These are phyloP conservation scores for Knufia fluminis DNA, from an alignment of 2,329 filamentous ascomycete genomes.

Conservation along the genomic window DNA sequence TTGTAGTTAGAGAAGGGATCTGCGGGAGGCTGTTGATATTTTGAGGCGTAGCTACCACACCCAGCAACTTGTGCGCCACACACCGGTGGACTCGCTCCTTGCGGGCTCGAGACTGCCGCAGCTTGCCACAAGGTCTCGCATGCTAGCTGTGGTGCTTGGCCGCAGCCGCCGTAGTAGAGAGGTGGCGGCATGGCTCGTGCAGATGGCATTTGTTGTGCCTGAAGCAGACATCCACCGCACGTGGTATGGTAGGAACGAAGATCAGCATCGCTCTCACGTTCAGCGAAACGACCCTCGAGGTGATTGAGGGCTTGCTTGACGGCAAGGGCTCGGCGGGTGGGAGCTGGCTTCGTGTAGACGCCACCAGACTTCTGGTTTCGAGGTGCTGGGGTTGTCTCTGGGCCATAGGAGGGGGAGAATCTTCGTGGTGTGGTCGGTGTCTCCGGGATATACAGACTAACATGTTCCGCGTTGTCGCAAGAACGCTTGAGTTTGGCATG, in stretches of 20 bases:
- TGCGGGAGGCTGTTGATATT: background rate
- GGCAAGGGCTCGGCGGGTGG: background rate
- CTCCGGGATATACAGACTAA: slow-evolving; percentile 49
- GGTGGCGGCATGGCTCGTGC: slow-evolving; percentile 6
- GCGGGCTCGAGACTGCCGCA: no score
- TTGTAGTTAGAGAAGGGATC: slow-evolving; percentile 8
- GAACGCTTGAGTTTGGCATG: slow-evolving; percentile 79
- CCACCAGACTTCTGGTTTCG: slow-evolving; percentile 4
- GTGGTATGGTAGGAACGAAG: background rate
- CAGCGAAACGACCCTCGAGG: background rate
- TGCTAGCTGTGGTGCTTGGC: slow-evolving; percentile 7
- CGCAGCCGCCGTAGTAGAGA: slow-evolving; percentile 6
- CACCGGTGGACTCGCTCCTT: no score
- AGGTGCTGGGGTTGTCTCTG: slow-evolving; percentile 1
- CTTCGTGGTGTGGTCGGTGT: background rate
- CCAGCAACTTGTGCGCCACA: no score
- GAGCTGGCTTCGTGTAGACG: background rate
- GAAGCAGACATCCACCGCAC: slow-evolving; percentile 3
- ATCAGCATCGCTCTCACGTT: background rate
- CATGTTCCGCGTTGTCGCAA: slow-evolving; percentile 74
- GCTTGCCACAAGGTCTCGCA: no score
- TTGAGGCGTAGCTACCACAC: background rate
- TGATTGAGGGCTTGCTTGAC: slow-evolving; percentile 3
- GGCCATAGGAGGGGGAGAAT: background rate
- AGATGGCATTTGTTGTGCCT: slow-evolving; percentile 1